phyloP scores from a whole-genome alignment of 2,329 filamentous ascomycete species.

The Fusarium coffeatum region DNA sequence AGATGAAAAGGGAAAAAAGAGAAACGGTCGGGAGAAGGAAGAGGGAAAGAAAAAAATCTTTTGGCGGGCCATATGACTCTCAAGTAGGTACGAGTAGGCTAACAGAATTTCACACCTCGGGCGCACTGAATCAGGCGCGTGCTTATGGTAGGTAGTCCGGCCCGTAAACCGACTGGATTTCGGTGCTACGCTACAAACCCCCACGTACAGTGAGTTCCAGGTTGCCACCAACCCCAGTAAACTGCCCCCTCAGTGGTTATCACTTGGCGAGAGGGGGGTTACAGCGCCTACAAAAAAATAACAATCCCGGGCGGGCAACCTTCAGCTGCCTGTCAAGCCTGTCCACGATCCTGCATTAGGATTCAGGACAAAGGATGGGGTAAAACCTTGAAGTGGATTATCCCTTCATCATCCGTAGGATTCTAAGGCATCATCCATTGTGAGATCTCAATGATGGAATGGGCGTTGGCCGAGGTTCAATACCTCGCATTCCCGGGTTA shows the following conservation, averaged over 20 bases:
- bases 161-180: slow-evolving; percentile 22
- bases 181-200: slow-evolving; percentile 16
- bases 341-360: neutral
- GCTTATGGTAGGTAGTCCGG: slow-evolving; percentile 16
- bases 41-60: slow-evolving; percentile 14
- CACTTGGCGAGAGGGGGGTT: slow-evolving; percentile 19
- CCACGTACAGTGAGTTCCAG: slow-evolving; percentile 9
- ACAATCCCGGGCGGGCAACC: neutral
- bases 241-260: slow-evolving; percentile 3
- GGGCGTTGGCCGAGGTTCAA: slow-evolving; percentile 23
- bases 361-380: neutral
- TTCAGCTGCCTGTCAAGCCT: neutral
- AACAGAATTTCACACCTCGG: slow-evolving; percentile 18
- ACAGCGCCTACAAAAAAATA: neutral
- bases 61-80: slow-evolving; percentile 26
- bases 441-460: slow-evolving; percentile 12
- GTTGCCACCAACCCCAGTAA: slow-evolving; percentile 13
- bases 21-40: neutral
- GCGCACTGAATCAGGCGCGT: slow-evolving; percentile 16
- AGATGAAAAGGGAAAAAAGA: neutral
- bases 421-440: slow-evolving; percentile 7
- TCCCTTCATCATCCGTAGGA: neutral
- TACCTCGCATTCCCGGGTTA: slow-evolving; percentile 25
- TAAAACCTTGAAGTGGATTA: neutral
- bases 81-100: slow-evolving; percentile 16